Base-by-base conservation (phyloP, 208 protist species). In the Leishmania arabica region DNA sequence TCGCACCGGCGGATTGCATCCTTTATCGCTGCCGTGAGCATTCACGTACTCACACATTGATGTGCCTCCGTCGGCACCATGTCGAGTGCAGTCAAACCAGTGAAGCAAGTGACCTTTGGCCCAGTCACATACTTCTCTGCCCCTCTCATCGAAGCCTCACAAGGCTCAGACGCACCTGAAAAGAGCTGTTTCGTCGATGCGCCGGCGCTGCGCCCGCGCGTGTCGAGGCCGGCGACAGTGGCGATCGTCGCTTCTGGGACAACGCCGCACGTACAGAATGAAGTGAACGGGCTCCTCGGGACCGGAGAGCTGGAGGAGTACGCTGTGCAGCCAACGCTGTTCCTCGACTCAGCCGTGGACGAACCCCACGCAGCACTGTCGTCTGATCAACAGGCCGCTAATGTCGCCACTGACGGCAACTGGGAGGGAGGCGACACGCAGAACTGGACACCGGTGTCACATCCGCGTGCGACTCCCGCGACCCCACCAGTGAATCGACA, bases 71-170 rank as follows among this genome's bases (percentile, higher is more conserved):
- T 17, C n/a, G 11, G 9, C 37, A 34, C 13, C 24, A 81, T 81
- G 77, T 15, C 27, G 1, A 40, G 0, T 24, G 15, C n/a, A 19
- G 13, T 49, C 8, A 76, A 75, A 19, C 53, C 45, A 53, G 51
- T 56, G 19, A 84, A 84, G 58, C 64, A 58, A 13, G 62, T 84
- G 42, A 70, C n/a, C 53, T 84, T 84, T 45, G 81, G 75, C 9
- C 17, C 66, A 19, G 75, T 80, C 56, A 80, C 75, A 3, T 51
- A 69, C 74, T 6, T 77, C 11, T 72, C 81, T 0, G 53, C 60
- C 4, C 37, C 56, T 27, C 31, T 24, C 37, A 34, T 45, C 9
- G 74, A 77, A n/a, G 54, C n/a, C 13, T 49, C 49, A 31, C 21
- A 24, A 47, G 74, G 11, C 34, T 7, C 74, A 47, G 19, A 34